Evolutionary conservation across 176 grass and related monocot genomes (phyloP).

Genomic region (Dactylis glomerata): DNA sequence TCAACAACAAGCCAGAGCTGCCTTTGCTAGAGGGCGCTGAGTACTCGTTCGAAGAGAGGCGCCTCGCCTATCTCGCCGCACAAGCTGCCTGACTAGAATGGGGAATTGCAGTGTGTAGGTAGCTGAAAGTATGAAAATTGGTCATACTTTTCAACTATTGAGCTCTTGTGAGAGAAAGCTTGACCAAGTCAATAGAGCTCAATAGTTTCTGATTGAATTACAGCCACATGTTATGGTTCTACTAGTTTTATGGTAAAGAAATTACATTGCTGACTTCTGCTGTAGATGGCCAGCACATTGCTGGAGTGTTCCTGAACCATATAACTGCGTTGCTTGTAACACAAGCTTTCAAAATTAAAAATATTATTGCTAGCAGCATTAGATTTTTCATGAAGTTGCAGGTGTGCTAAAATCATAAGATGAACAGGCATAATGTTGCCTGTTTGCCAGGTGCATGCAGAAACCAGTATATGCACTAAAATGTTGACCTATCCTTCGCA

Average conservation of each 20-base stretch:
- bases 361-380: neutral
- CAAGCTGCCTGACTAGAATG: constrained; percentile 23
- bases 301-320: neutral
- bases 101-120: neutral
- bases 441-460: neutral
- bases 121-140: constrained; percentile 9
- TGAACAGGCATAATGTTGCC: neutral
- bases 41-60: constrained; percentile 66
- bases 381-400: neutral
- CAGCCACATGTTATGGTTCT: neutral
- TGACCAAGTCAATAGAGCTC: constrained; percentile 16
- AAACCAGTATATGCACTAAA: neutral
- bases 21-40: constrained; percentile 25
- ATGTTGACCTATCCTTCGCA: neutral
- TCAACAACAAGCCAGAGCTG: constrained; percentile 22
- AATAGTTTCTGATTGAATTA: neutral
- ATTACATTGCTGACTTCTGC: neutral
- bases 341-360: neutral
- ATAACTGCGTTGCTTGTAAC: neutral
- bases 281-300: neutral
- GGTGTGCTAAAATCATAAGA: neutral
- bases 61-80: constrained; percentile 41
- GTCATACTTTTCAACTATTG: no score
- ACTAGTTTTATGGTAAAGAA: neutral
- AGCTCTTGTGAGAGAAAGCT: no score